Evolutionary conservation across 2,329 filamentous ascomycete species (phyloP).

Genomic region (Arthroderma sp.): DNA sequence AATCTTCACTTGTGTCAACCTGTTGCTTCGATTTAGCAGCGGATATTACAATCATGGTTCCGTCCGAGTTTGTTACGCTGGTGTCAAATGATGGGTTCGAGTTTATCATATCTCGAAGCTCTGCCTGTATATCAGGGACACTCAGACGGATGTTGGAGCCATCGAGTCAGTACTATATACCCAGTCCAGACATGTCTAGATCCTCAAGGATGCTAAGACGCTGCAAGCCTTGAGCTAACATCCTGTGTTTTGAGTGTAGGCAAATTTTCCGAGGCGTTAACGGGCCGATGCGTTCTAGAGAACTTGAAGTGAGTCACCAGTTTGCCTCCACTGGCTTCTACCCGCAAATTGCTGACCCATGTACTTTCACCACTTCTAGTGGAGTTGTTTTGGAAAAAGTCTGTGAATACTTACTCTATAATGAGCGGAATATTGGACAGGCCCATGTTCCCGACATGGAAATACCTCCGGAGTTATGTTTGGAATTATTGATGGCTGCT

Average conservation of each 20-base stretch:
- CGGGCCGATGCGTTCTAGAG: constrained; percentile 45
- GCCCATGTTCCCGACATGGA: constrained; percentile 54
- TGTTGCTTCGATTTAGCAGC: too few species aligned
- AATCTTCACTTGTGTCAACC: background rate
- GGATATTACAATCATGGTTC: background rate
- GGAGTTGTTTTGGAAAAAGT: constrained; percentile 54
- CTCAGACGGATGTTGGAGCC: constrained; percentile 53
- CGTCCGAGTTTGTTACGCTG: constrained; percentile 48
- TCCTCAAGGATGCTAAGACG: background rate
- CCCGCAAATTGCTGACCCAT: background rate
- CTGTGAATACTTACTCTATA: constrained; percentile 58
- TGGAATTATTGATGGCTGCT: constrained; percentile 54
- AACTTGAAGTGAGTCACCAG: constrained; percentile 41
- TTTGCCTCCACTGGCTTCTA: background rate
- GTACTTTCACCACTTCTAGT: constrained; percentile 22
- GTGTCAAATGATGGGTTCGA: constrained; percentile 52
- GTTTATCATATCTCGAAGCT: constrained; percentile 48
- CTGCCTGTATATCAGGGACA: constrained; percentile 47
- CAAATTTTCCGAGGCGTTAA: constrained; percentile 47
- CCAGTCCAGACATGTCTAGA: background rate
- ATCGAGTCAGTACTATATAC: constrained; percentile 36
- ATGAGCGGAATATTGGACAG: constrained; percentile 48
- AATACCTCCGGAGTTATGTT: constrained; percentile 49
- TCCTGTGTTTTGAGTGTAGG: constrained; percentile 25
- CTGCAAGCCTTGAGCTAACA: constrained; percentile 3